These are phyloP conservation scores for Ilyonectria destructans DNA, from an alignment of 2,329 filamentous ascomycete genomes.

Conservation along the genomic window DNA sequence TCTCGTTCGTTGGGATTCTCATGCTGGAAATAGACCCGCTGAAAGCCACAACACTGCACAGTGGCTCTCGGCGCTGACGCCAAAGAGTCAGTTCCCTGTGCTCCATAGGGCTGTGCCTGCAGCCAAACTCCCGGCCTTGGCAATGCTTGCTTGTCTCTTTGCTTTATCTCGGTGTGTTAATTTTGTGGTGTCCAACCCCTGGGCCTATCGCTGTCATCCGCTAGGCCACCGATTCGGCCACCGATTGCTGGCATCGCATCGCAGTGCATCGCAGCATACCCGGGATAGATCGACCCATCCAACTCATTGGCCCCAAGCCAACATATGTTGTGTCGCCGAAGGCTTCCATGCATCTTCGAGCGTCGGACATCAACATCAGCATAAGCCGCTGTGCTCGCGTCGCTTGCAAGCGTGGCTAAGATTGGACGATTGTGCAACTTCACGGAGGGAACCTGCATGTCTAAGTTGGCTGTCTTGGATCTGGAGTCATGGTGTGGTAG, in stretches of 20 bases:
- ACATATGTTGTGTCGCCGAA: slow-evolving; percentile 30
- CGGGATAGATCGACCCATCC: slow-evolving; percentile 6
- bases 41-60: slow-evolving; percentile 19
- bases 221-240: slow-evolving; percentile 23
- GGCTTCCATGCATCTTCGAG: slow-evolving; percentile 24
- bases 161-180: slow-evolving; percentile 25
- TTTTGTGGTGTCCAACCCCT: not conserved
- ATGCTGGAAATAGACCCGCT: slow-evolving; percentile 21
- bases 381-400: slow-evolving; percentile 11
- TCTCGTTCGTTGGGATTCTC: not conserved
- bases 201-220: slow-evolving; percentile 16
- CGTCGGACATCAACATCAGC: slow-evolving; percentile 27
- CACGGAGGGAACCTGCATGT: slow-evolving; percentile 34
- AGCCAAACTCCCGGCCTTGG: slow-evolving; percentile 34
- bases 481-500: slow-evolving; percentile 18
- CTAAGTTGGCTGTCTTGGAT: slow-evolving; percentile 26
- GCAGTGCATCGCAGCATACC: slow-evolving; percentile 18
- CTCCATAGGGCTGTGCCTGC: slow-evolving; percentile 33
- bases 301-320: slow-evolving; percentile 6
- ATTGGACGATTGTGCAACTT: slow-evolving; percentile 22
- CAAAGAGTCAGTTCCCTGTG: slow-evolving; percentile 36
- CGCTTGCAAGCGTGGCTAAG: slow-evolving; percentile 15
- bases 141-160: slow-evolving; percentile 41
- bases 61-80: slow-evolving; percentile 38
- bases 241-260: slow-evolving; percentile 11